A percentile compares a stretch with the other conserved stretches of the same genome.
Evolutionary conservation across 169 alveolate genomes (phyloP).

Genomic region (Plasmodium knowlesi): DNA sequence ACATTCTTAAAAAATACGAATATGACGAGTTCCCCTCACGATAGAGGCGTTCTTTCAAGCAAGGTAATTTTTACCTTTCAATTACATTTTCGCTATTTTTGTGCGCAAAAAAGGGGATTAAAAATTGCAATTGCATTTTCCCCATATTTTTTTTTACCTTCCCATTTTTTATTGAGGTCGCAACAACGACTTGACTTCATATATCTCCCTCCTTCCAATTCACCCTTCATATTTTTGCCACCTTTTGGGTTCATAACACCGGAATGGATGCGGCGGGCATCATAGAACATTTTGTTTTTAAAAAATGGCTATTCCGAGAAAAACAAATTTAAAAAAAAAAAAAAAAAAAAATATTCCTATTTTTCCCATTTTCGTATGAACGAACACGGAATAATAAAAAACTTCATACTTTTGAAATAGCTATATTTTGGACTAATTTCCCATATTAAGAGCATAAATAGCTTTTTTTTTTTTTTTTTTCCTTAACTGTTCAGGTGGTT

Average conservation of each 20-base stretch:
- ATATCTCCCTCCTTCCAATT: background rate
- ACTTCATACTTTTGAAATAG: background rate
- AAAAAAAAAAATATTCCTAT: background rate
- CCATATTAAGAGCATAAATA: background rate
- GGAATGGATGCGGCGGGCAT: background rate
- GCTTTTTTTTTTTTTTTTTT: background rate
- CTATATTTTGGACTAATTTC: background rate
- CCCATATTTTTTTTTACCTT: background rate
- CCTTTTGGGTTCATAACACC: background rate
- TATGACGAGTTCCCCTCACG: background rate
- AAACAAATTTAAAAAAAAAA: background rate
- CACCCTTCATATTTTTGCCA: background rate
- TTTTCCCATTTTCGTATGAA: background rate
- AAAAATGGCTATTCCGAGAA: background rate
- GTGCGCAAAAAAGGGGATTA: background rate
- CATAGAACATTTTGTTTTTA: background rate
- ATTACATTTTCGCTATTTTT: conserved; percentile 4
- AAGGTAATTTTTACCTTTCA: background rate
- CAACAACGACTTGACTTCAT: background rate
- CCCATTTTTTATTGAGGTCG: background rate
- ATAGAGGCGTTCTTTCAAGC: background rate
- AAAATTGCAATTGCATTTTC: conserved; percentile 24
- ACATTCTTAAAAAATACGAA: background rate
- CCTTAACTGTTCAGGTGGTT: background rate
- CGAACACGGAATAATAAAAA: background rate